These are phyloP conservation scores for Russula compacta DNA, from an alignment of 768 basidiomycete genomes.

Conservation along the genomic window DNA sequence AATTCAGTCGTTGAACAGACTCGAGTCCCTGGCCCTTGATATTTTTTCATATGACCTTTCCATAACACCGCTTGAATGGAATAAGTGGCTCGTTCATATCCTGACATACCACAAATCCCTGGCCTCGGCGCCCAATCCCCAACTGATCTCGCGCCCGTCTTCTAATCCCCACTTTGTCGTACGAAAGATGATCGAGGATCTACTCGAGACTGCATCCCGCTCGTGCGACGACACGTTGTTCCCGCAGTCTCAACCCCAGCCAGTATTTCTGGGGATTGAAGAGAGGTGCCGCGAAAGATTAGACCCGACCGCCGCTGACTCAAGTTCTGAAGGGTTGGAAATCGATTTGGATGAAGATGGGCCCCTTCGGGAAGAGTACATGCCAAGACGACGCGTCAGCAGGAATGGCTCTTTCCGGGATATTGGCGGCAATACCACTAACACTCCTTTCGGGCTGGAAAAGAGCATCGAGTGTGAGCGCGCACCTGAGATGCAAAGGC, in stretches of 20 bases:
- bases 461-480: slow-evolving; percentile 18
- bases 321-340: slow-evolving; percentile 41
- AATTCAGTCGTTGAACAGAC: slow-evolving; percentile 55
- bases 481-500: slow-evolving; percentile 24
- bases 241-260: slow-evolving; percentile 37
- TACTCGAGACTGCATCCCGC: slow-evolving; percentile 42
- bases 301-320: slow-evolving; percentile 33
- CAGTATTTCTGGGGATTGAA: slow-evolving; percentile 65
- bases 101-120: slow-evolving; percentile 57
- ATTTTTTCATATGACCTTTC: slow-evolving; percentile 65
- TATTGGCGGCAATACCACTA: slow-evolving; percentile 1
- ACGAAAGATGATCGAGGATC: slow-evolving; percentile 60
- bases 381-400: slow-evolving; percentile 59
- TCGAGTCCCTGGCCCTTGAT: slow-evolving; percentile 64
- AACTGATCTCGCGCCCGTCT: slow-evolving; percentile 73
- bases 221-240: slow-evolving; percentile 18
- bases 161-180: slow-evolving; percentile 62
- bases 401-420: slow-evolving; percentile 25
- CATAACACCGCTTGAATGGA: slow-evolving; percentile 55
- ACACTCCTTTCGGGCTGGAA: slow-evolving; percentile 2
- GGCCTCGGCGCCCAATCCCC: slow-evolving; percentile 48
- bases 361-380: slow-evolving; percentile 70
- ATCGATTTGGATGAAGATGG: slow-evolving; percentile 81
- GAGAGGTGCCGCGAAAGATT: slow-evolving; percentile 47
- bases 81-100: slow-evolving; percentile 60